These are phyloP conservation scores for Fraxinus anomala DNA, from an alignment of 257 asterid species.

Conservation along the genomic window DNA sequence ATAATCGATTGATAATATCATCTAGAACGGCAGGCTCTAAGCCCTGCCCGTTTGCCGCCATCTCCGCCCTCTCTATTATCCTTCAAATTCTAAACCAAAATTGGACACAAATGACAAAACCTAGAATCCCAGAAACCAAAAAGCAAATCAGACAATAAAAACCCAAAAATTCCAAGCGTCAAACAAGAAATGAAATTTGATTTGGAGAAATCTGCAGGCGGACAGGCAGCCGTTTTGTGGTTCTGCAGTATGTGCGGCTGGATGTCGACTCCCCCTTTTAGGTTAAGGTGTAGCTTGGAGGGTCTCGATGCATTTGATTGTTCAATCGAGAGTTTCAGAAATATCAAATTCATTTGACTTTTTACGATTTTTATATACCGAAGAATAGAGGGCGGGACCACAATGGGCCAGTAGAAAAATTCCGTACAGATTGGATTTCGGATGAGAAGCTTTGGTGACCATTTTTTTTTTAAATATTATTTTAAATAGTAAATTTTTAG, in stretches of 20 bases:
- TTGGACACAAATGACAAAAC: conserved; percentile 28
- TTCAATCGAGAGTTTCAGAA: background rate
- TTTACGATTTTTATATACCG: background rate
- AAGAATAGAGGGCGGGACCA: too few species aligned
- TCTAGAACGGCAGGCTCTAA: conserved; percentile 75
- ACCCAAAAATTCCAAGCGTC: background rate
- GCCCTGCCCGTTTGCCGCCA: conserved; percentile 76
- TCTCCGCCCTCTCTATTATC: conserved; percentile 23
- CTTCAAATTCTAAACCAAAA: background rate
- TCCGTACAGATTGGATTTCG: too few species aligned
- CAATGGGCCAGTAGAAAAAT: too few species aligned
- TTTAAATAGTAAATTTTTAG: too few species aligned
- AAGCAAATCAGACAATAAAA: background rate
- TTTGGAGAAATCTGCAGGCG: background rate
- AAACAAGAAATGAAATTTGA: background rate
- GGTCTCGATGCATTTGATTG: background rate
- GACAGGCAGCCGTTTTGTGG: background rate
- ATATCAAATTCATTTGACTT: background rate
- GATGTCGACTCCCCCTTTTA: background rate
- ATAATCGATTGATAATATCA: conserved; percentile 74
- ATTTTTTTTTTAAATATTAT: too few species aligned
- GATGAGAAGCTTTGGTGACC: too few species aligned
- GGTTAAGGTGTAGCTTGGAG: background rate
- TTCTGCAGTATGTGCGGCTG: background rate
- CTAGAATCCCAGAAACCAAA: conserved; percentile 29